phyloP scores from a whole-genome alignment of 352 stramenopile species.

The Phytophthora pistaciae region DNA sequence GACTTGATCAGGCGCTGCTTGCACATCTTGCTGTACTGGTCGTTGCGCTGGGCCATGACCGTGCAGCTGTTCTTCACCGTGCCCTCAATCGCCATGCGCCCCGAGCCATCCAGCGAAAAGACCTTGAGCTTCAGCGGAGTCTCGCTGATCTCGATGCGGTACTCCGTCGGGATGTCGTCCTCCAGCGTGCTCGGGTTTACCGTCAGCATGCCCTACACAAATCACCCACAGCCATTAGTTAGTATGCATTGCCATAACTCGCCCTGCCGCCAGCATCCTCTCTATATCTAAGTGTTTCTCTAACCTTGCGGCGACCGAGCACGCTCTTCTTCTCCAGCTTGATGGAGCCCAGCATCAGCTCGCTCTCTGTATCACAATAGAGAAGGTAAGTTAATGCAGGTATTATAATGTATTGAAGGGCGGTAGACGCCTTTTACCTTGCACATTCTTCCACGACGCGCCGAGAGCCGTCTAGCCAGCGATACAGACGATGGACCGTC shows the following conservation, averaged over 20 bases:
- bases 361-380: constrained; percentile 61
- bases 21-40: constrained; percentile 88
- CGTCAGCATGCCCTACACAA: constrained; percentile 68
- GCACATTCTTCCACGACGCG: constrained; percentile 83
- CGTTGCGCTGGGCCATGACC: constrained; percentile 85
- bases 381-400: background rate
- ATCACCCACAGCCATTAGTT: background rate
- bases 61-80: constrained; percentile 89
- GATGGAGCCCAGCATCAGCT: constrained; percentile 86
- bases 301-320: constrained; percentile 78
- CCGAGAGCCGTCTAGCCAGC: constrained; percentile 68
- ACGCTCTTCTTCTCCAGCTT: constrained; percentile 84
- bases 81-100: constrained; percentile 88
- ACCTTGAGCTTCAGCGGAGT: constrained; percentile 86
- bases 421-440: constrained; percentile 53
- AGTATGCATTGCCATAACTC: background rate
- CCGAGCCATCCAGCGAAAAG: constrained; percentile 86
- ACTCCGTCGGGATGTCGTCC: constrained; percentile 84
- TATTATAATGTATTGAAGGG: background rate
- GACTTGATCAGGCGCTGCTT: constrained; percentile 89
- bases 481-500: constrained; percentile 5
- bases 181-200: constrained; percentile 83
- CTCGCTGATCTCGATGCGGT: constrained; percentile 81
- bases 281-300: background rate
- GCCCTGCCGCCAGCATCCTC: background rate